A percentile compares a stretch with the other conserved stretches of the same genome.
Conservation (phyloP, 2,329 filamentous ascomycete species). For the Cytospora piceicola region DNA sequence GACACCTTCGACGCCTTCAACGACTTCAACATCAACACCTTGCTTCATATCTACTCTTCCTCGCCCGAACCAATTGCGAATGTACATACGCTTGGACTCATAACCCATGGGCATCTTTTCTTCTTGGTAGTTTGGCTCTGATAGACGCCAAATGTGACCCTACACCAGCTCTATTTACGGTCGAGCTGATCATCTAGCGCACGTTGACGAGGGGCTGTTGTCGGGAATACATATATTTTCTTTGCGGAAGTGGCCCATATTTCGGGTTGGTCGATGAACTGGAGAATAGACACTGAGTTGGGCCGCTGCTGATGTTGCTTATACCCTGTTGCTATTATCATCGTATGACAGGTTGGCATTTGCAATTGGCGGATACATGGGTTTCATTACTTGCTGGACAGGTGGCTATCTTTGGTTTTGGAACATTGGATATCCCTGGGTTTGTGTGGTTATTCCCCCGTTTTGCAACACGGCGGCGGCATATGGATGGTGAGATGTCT, state of each 20-base stretch:
- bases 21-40: slow-evolving; percentile 3
- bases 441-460: slow-evolving; percentile 24
- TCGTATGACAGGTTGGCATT: slow-evolving; percentile 14
- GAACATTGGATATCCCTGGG: slow-evolving; percentile 27
- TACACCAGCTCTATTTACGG: neutral
- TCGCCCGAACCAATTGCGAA: slow-evolving; percentile 4
- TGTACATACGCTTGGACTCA: slow-evolving; percentile 18
- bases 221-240: slow-evolving; percentile 19
- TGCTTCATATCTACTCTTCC: slow-evolving; percentile 8
- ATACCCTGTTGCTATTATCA: slow-evolving; percentile 28
- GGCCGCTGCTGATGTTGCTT: slow-evolving; percentile 19
- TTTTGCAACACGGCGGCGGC: slow-evolving; percentile 16
- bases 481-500: slow-evolving; percentile 24
- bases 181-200: slow-evolving; percentile 8
- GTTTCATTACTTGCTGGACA: slow-evolving; percentile 30
- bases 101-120: neutral
- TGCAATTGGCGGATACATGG: slow-evolving; percentile 21
- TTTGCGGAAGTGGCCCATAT: slow-evolving; percentile 7
- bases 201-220: slow-evolving; percentile 8
- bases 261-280: slow-evolving; percentile 6
- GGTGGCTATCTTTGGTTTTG: slow-evolving; percentile 14
- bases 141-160: neutral
- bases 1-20: slow-evolving; percentile 7
- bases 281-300: slow-evolving; percentile 17
- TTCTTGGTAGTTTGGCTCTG: neutral